Evolutionary conservation across 2,329 filamentous ascomycete genomes (phyloP).

Genomic region (Microcyclosporella mali): DNA sequence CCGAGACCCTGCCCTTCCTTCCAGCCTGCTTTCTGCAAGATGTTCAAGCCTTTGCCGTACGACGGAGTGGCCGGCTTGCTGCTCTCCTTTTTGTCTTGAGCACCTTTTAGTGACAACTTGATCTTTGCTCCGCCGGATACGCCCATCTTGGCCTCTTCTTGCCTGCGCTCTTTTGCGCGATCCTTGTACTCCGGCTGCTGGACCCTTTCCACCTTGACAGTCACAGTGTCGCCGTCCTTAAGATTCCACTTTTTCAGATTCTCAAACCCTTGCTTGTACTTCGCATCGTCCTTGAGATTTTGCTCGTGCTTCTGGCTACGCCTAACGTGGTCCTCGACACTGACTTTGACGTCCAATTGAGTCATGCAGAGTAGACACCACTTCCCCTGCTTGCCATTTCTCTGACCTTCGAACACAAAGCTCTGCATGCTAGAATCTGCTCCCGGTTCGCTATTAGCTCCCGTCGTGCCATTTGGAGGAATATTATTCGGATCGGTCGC

Average conservation of each 20-base stretch:
- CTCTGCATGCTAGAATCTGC: constrained; percentile 7
- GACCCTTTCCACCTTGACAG: constrained; percentile 7
- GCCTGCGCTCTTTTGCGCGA: constrained; percentile 60
- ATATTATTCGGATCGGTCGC: constrained; percentile 10
- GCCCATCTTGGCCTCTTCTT: constrained; percentile 50
- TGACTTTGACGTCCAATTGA: constrained; percentile 9
- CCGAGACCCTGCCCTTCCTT: constrained; percentile 59
- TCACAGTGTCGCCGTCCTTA: constrained; percentile 14
- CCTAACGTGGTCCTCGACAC: constrained; percentile 52
- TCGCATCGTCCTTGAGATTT: constrained; percentile 48
- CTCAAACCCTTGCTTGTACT: constrained; percentile 30
- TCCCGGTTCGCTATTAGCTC: not conserved
- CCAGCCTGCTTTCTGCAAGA: constrained; percentile 71
- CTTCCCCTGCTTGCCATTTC: constrained; percentile 9
- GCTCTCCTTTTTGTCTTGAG: constrained; percentile 3
- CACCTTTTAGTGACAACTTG: constrained; percentile 18
- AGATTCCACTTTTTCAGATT: constrained; percentile 16
- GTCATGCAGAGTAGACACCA: constrained; percentile 26
- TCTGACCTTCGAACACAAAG: constrained; percentile 9
- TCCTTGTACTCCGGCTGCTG: constrained; percentile 50
- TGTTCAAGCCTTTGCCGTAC: constrained; percentile 24
- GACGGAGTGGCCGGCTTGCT: constrained; percentile 28
- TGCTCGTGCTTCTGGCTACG: constrained; percentile 52
- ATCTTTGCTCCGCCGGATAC: constrained; percentile 15
- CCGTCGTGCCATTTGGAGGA: not conserved